phyloP scores from a whole-genome alignment of 2,329 filamentous ascomycete species.

The Thielaviopsis euricoi region DNA sequence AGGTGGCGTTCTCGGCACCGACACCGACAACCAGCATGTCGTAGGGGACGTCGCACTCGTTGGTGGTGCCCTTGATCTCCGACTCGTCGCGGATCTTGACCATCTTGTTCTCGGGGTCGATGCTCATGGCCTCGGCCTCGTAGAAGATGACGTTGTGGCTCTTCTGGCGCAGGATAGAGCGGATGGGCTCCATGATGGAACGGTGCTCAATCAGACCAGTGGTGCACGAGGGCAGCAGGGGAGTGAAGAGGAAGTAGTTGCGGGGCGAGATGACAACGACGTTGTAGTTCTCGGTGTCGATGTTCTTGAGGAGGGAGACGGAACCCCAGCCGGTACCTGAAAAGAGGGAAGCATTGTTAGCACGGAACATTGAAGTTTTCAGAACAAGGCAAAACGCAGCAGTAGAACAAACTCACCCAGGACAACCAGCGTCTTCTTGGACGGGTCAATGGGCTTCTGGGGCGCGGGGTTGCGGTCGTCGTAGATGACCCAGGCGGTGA shows the following conservation, averaged over 20 bases:
- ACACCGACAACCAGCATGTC: conserved; percentile 98
- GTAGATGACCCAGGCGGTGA: conserved; percentile 69
- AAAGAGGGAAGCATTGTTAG: neutral
- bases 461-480: conserved; percentile 64
- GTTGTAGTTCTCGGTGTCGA: conserved; percentile 98
- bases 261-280: conserved; percentile 93
- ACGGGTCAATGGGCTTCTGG: conserved; percentile 63
- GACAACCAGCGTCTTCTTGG: conserved; percentile 93
- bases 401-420: conserved; percentile 47
- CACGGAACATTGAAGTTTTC: too few species aligned
- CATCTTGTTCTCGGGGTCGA: conserved; percentile 81
- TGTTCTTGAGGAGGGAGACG: conserved; percentile 91
- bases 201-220: conserved; percentile 96
- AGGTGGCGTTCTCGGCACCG: conserved; percentile 95
- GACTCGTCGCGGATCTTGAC: conserved; percentile 85
- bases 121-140: conserved; percentile 91
- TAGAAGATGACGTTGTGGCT: conserved; percentile 88
- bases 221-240: conserved; percentile 89
- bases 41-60: conserved; percentile 79
- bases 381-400: neutral
- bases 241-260: conserved; percentile 99
- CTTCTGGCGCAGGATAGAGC: conserved; percentile 90
- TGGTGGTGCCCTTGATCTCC: conserved; percentile 70
- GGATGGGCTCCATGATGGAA: conserved; percentile 98
- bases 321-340: conserved; percentile 89